Evolutionary conservation across 345 rosid species (phyloP), one percentile per base, ranked within the genome.

Genomic region (Angophora floribunda): DNA sequence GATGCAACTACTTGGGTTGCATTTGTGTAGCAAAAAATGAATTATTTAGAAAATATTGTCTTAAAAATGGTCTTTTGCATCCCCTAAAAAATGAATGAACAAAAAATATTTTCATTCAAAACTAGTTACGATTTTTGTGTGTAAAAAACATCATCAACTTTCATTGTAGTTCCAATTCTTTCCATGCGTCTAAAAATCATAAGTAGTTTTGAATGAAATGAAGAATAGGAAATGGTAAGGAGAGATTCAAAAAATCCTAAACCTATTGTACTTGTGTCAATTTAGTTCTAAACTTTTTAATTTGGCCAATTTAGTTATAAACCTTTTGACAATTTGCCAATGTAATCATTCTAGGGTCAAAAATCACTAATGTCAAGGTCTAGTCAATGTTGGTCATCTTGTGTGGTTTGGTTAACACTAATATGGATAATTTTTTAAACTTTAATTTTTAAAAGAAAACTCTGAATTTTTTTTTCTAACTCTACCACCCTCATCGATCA

Each of bases 371-470:
- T 36, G 41, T 36, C 41, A 36, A 36, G 41, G 41, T 36, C 41
- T 36, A 36, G 61, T 8, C 61, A 55, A 55, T 26, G 22, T 55
- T 21, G 12, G 0, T 28, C 1, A 0, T 55, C 59, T 26, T 21
- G 19, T 11, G 3, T 49, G 51, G 11, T 11, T 49, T 49, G 51
- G 41, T 36, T 4, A 49, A 9, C 8, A 7, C 51, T 49, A 8
- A 49, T 11, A 49, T 49, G 59, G 61, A 21, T 26, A 21, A 55
- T 21, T 55, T 55, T 55, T 55, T 36, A 36, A 55, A 55, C 4
- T 21, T 10, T 19, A 53, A 7, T 0, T 8, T 1, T 55, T 7
- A 1, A 55, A 55, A 55, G 41, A 36, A 55, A 7, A 21, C 0
- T 55, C 5, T 55, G 61, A 55, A 21, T 53, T 53, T 52, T 52